Base-by-base conservation (phyloP, 257 asterid genomes). In the Ballota nigra region DNA sequence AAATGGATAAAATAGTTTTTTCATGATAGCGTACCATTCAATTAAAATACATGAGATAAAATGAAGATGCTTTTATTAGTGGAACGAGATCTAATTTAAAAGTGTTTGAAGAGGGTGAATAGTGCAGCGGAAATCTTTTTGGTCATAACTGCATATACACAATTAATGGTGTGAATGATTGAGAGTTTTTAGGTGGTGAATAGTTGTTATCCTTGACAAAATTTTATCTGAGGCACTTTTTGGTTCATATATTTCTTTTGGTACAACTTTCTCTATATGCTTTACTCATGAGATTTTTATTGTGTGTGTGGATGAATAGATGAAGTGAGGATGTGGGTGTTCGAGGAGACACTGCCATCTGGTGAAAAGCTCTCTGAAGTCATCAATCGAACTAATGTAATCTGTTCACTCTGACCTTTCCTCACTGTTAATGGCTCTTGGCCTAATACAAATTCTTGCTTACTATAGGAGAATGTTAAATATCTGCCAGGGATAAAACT, bases 261-360 rank as follows among this genome's bases (percentile, higher is more conserved):
- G 15, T 47, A 3, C 11, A 1, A 33, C 12, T n/a, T n/a, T n/a
- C n/a, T n/a, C n/a, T n/a, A n/a, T n/a, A n/a, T n/a, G n/a, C n/a
- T n/a, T n/a, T n/a, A n/a, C n/a, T n/a, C n/a, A n/a, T n/a, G n/a
- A n/a, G n/a, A n/a, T n/a, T n/a, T 13, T 62, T 29, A 24, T 58
- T 45, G 45, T 47, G 51, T 67, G 0, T 57, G 24, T 76, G 57
- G 23, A 70, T 29, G 62, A 59, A 70, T 68, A 90, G 96, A 90
- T 77, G 96, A 87, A 72, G 95, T 90, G 74, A 84, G 87, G 86
- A 90, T 90, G 96, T 90, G 95, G 92, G 95, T 90, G 12, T 90
- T 86, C 63, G 96, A 90, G 84, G 95, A 90, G 79, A 80, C 73
- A 15, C 66, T 87, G 76, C 87, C 92, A 7, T 74, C 63, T 16